phyloP scores from a whole-genome alignment of 352 stramenopile species.

The Globisporangium nagaii region DNA sequence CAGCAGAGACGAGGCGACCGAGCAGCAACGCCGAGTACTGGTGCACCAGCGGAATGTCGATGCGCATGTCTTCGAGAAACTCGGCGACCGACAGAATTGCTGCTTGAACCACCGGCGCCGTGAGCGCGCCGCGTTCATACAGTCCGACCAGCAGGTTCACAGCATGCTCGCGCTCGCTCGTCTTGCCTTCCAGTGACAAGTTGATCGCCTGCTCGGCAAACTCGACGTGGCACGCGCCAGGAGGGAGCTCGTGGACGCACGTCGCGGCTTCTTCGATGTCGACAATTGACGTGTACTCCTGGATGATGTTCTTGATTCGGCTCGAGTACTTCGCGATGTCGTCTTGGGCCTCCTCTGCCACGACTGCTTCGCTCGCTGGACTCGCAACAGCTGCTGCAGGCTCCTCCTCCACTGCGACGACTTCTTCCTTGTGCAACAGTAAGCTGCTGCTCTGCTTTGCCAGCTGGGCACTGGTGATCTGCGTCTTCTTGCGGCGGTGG shows the following conservation, averaged over 20 bases:
- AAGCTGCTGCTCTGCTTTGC: constrained; percentile 79
- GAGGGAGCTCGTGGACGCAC: constrained; percentile 67
- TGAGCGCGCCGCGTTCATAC: constrained; percentile 60
- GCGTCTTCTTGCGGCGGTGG: constrained; percentile 66
- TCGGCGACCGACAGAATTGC: constrained; percentile 68
- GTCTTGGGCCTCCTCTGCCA: constrained; percentile 18
- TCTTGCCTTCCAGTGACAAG: constrained; percentile 69
- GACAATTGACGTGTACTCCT: constrained; percentile 77
- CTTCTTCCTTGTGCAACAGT: constrained; percentile 38
- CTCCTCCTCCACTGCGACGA: constrained; percentile 11
- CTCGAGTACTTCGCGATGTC: constrained; percentile 39
- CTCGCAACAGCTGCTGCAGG: not conserved
- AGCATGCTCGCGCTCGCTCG: constrained; percentile 52
- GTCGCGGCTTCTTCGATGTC: constrained; percentile 71
- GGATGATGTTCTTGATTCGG: constrained; percentile 84
- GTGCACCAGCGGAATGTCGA: constrained; percentile 80
- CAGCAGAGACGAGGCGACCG: constrained; percentile 62
- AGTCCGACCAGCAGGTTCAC: constrained; percentile 73
- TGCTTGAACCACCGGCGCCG: constrained; percentile 66
- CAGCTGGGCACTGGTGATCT: constrained; percentile 73
- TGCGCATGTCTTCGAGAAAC: constrained; percentile 83
- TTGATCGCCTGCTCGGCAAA: constrained; percentile 76
- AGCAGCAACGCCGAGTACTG: constrained; percentile 74
- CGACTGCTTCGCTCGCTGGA: not conserved
- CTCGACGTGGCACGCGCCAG: constrained; percentile 37